Conservation (phyloP, 139 green algal species). For the Auxenochlorella pyrenoidosa region DNA sequence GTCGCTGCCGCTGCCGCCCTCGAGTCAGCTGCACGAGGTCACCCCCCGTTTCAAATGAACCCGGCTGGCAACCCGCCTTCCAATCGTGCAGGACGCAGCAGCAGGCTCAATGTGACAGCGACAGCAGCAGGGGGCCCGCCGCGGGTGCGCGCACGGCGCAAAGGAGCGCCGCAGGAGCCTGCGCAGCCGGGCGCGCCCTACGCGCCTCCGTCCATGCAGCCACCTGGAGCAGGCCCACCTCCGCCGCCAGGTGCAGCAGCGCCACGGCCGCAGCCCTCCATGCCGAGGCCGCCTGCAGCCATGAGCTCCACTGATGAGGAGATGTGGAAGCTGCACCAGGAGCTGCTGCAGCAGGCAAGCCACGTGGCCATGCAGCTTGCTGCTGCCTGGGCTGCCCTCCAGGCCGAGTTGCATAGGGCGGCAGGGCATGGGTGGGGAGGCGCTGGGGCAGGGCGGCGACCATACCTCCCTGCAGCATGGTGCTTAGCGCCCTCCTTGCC, state of each 20-base stretch:
- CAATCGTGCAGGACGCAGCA: neutral
- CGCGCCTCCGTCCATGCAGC: neutral
- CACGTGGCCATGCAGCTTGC: too few species aligned
- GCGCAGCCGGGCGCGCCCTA: neutral
- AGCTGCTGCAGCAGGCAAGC: constrained; percentile 61
- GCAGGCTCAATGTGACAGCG: neutral
- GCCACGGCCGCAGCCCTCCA: neutral
- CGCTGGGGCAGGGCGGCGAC: too few species aligned
- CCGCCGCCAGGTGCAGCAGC: neutral
- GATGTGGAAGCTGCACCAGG: constrained; percentile 64
- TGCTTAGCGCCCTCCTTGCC: too few species aligned
- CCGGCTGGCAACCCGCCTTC: neutral
- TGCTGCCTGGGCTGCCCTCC: neutral
- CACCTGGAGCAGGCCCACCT: neutral
- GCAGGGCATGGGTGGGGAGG: too few species aligned
- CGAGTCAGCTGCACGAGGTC: neutral
- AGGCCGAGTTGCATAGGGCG: too few species aligned
- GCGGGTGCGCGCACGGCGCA: neutral
- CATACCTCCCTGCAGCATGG: too few species aligned
- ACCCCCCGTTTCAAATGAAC: neutral
- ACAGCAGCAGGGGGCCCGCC: constrained; percentile 10
- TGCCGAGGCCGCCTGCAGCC: neutral
- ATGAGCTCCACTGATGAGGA: constrained; percentile 44
- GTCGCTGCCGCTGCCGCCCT: neutral
- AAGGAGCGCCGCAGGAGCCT: neutral